Base-by-base conservation (phyloP, 2,329 filamentous ascomycete genomes). In the Geosmithia morbida region DNA sequence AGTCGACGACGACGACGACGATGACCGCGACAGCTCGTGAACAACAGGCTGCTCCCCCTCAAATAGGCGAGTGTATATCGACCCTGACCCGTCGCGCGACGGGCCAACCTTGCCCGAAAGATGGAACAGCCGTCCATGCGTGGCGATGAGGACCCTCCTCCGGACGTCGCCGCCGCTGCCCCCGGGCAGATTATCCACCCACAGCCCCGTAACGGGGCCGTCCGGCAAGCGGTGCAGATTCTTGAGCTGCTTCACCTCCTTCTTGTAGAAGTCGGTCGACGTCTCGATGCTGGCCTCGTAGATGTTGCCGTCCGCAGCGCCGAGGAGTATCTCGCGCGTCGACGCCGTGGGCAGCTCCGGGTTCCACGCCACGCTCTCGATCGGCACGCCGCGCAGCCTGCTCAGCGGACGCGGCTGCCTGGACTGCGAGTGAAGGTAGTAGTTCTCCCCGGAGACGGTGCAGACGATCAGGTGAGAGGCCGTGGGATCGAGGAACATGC, bases 221-320 rank as follows among this genome's bases (percentile, higher is more conserved):
- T 95, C 88, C 1, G 83, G 77, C 7, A 88, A 75, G 59, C 84
- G 89, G 61, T 89, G 88, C 18, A 98, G 74, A 37, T 74, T 77
- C 62, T 90, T 90, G 50, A 94, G 66, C 61, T 94, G 95, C 64
- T 87, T 88, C 62, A 98, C 92, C 63, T 97, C 89, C 59, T 90
- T 85, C 54, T 87, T 79, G 65, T 96, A 97, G 66, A 96, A 96
- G 61, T 97, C 92, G 45, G 84, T 88, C 14, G 87, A 85, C 3
- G 88, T 88, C 63, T 98, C 92, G 58, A 98, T 90, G 57, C 87
- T 97, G 17, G 83, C 83, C 65, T 98, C 92, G 65, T 95, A 97
- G 30, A 98, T 79, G 62, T 87, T 92, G 22, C 92, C 92, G 65
- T 97, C 92, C n/a, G 85, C 80, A 10, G 88, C 83, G 33, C 92